A percentile compares a stretch with the other conserved stretches of the same genome.
phyloP scores from a whole-genome alignment of 2,329 filamentous ascomycete species.

The Botrytis galanthina region DNA sequence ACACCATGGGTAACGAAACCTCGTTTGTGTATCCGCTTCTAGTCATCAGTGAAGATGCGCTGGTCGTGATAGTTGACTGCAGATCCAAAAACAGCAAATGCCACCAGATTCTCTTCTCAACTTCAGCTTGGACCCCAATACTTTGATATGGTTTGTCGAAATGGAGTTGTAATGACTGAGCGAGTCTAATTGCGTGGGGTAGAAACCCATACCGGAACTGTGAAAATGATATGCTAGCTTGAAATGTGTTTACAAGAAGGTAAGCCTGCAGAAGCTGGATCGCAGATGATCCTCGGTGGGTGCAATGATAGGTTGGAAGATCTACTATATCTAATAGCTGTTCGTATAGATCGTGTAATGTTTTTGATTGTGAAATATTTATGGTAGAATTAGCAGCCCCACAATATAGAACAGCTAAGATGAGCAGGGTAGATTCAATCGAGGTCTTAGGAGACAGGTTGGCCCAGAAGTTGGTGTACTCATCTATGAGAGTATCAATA shows the following conservation, averaged over 20 bases:
- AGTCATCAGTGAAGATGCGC: neutral
- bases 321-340: neutral
- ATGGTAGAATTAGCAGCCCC: neutral
- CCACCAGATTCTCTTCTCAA: constrained; percentile 2
- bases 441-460: neutral
- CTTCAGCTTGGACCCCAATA: neutral
- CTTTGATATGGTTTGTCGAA: neutral
- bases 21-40: neutral
- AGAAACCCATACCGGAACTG: neutral
- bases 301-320: neutral
- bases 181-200: neutral
- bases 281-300: neutral
- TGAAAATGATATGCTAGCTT: neutral
- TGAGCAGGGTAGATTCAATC: neutral
- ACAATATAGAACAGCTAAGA: neutral
- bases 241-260: constrained; percentile 5
- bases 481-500: neutral
- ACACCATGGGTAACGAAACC: neutral
- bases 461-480: neutral
- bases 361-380: neutral
- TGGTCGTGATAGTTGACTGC: neutral
- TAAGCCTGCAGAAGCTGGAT: neutral
- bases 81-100: constrained; percentile 3
- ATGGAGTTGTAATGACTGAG: neutral
- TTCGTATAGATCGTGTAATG: neutral